These are phyloP conservation scores for Tagetes patula DNA, from an alignment of 129 eudicot genomes.

Conservation along the genomic window DNA sequence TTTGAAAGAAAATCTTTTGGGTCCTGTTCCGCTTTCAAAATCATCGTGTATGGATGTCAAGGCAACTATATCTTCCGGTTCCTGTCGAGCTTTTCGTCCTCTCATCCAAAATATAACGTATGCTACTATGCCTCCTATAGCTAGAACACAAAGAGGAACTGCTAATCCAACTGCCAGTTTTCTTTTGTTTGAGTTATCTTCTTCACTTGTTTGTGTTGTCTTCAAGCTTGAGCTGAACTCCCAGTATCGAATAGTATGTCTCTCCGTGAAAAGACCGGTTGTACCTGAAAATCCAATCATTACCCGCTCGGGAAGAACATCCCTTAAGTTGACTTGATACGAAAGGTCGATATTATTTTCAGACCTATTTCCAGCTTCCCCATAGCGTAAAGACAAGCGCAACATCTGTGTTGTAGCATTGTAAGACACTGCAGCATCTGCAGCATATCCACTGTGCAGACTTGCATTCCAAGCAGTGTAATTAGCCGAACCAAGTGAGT, in stretches of 20 bases:
- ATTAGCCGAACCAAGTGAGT: background rate
- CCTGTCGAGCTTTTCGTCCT: background rate
- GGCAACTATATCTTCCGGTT: conserved; percentile 17
- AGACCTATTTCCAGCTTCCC: background rate
- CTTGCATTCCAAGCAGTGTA: conserved; percentile 25
- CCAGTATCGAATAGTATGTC: conserved; percentile 36
- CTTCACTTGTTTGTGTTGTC: background rate
- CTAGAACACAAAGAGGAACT: background rate
- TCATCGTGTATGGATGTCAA: conserved; percentile 41
- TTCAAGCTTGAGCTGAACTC: conserved; percentile 37
- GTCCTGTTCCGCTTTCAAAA: conserved; percentile 39
- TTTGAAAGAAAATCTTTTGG: conserved; percentile 32
- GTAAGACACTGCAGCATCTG: conserved; percentile 23
- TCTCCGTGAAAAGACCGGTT: conserved; percentile 31
- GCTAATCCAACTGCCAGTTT: conserved; percentile 14
- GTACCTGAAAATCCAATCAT: conserved; percentile 44
- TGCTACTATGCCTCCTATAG: conserved; percentile 8
- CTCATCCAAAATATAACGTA: conserved; percentile 1
- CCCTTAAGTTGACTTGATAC: conserved; percentile 22
- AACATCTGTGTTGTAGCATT: conserved; percentile 4
- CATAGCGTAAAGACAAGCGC: conserved; percentile 3
- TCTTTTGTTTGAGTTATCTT: background rate
- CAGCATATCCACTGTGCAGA: conserved; percentile 15
- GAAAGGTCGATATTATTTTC: conserved; percentile 14
- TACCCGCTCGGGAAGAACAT: conserved; percentile 36